Evolutionary conservation across 2,329 filamentous ascomycete genomes (phyloP).

Genomic region (Lomentospora prolificans): DNA sequence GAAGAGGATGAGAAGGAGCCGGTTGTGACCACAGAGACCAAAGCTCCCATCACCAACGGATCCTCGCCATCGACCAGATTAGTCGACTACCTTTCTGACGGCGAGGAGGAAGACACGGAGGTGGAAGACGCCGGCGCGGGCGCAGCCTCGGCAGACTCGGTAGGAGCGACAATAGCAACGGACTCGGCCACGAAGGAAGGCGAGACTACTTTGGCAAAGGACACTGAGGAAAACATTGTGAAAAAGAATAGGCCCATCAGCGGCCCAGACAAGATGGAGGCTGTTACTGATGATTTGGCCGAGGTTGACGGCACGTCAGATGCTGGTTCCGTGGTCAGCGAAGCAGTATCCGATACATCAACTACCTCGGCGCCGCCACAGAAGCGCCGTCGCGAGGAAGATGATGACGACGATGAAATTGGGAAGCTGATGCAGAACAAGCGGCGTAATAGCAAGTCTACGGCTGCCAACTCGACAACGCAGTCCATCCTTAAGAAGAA

Average conservation of each 20-base stretch:
- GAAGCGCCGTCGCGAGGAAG: constrained; percentile 84
- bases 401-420: constrained; percentile 84
- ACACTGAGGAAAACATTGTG: constrained; percentile 2
- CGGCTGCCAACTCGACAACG: constrained; percentile 20
- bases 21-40: constrained; percentile 1
- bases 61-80: constrained; percentile 54
- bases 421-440: constrained; percentile 65
- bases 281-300: constrained; percentile 13
- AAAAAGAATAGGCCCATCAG: constrained; percentile 12
- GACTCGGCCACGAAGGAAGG: neutral
- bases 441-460: constrained; percentile 48
- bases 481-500: constrained; percentile 26
- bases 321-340: constrained; percentile 13
- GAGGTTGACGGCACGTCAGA: constrained; percentile 12
- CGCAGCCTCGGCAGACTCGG: constrained; percentile 40
- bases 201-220: neutral
- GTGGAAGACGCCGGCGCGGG: neutral
- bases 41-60: constrained; percentile 6
- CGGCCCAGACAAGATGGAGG: constrained; percentile 11
- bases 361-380: constrained; percentile 74
- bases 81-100: constrained; percentile 89
- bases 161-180: constrained; percentile 27
- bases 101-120: constrained; percentile 44
- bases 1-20: constrained; percentile 29
- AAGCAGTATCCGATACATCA: constrained; percentile 30